Evolutionary conservation across 2,329 filamentous ascomycete genomes (phyloP).

Genomic region (Pseudogymnoascus sp.): DNA sequence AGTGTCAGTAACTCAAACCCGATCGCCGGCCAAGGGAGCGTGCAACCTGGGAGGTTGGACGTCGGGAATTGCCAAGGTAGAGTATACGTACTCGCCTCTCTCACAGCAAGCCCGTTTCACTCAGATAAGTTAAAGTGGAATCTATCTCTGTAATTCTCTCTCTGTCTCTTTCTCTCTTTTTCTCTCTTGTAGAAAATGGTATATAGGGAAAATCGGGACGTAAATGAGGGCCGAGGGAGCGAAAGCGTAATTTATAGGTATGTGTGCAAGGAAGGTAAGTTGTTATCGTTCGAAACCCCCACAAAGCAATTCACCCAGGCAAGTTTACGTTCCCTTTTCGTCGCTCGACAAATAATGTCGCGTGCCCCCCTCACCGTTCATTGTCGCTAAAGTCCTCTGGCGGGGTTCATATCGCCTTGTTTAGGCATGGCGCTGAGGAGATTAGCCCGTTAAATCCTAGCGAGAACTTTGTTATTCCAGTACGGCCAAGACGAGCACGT

Average conservation of each 20-base stretch:
- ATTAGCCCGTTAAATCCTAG: constrained; percentile 3
- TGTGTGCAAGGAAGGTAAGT: not conserved
- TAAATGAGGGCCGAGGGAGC: not conserved
- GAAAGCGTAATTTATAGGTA: not conserved
- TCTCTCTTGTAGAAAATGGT: not conserved
- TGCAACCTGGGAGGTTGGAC: constrained; percentile 4
- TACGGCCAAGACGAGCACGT: not conserved
- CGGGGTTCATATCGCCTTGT: not conserved
- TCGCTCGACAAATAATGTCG: not conserved
- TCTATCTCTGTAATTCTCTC: not conserved
- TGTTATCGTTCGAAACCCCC: not conserved
- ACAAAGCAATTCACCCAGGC: constrained; percentile 3
- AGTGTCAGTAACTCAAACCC: not conserved
- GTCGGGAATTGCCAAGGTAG: not conserved
- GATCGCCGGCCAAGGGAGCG: not conserved
- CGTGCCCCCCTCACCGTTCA: constrained; percentile 7
- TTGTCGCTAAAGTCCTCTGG: not conserved
- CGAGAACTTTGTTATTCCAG: constrained; percentile 6
- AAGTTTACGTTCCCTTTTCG: constrained; percentile 8
- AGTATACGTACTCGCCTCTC: constrained; percentile 5
- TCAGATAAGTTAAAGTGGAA: not conserved
- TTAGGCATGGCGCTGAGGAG: not conserved
- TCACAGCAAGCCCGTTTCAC: constrained; percentile 2
- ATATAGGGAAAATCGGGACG: not conserved
- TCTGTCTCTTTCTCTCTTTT: not conserved